phyloP scores from a whole-genome alignment of 2,329 filamentous ascomycete genomes.

The Colletotrichum tabaci region DNA sequence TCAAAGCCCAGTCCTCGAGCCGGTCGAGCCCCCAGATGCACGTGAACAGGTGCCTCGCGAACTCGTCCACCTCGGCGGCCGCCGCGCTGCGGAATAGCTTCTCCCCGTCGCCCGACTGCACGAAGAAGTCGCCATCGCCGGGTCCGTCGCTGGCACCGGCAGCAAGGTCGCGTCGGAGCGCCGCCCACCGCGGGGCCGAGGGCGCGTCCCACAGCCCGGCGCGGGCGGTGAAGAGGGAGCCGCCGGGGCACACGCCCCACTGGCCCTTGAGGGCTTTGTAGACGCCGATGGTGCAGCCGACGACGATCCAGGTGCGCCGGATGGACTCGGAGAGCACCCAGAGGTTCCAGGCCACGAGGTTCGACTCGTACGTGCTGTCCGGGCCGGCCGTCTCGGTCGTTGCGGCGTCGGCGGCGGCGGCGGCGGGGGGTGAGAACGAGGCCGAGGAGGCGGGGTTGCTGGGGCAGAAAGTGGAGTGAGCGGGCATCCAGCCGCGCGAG shows the following conservation, averaged over 20 bases:
- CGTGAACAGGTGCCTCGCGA: conserved; percentile 33
- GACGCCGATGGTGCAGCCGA: conserved; percentile 42
- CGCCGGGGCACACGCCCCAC: conserved; percentile 43
- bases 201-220: conserved; percentile 49
- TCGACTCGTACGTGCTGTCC: conserved; percentile 29
- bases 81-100: conserved; percentile 8
- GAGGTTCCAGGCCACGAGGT: conserved; percentile 46
- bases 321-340: conserved; percentile 51
- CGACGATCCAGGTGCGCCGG: conserved; percentile 49
- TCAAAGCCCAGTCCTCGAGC: conserved; percentile 35
- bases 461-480: conserved; percentile 11
- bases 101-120: conserved; percentile 1
- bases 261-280: conserved; percentile 43
- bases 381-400: not conserved
- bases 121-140: conserved; percentile 11
- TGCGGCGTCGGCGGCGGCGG: not conserved
- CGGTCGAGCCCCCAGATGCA: conserved; percentile 35
- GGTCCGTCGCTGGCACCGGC: not conserved
- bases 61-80: conserved; percentile 39
- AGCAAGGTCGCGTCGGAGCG: conserved; percentile 12
- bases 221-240: conserved; percentile 46
- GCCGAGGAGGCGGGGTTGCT: not conserved
- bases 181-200: conserved; percentile 46
- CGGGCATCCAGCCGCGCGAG: not conserved
- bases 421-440: not conserved